phyloP scores from a whole-genome alignment of 305 asterid genomes.

The Fraxinus floribunda region DNA sequence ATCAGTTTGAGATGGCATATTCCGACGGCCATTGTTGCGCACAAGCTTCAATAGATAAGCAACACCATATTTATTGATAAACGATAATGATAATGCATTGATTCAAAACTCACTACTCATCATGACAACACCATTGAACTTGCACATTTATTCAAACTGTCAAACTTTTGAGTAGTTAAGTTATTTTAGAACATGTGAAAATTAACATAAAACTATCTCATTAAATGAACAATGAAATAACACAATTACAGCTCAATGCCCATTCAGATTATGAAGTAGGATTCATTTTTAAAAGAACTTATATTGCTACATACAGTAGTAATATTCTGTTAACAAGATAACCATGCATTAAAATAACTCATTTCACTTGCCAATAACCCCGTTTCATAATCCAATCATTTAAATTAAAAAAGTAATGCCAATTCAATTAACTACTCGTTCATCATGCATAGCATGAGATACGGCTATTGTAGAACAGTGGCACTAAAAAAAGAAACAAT shows the following conservation, averaged over 20 bases:
- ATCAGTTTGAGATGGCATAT: constrained; percentile 92
- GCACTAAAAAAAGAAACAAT: neutral
- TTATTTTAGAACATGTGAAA: neutral
- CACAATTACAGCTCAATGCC: neutral
- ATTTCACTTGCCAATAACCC: neutral
- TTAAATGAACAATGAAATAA: neutral
- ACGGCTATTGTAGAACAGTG: neutral
- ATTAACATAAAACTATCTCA: neutral
- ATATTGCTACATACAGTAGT: neutral
- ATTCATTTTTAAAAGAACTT: neutral
- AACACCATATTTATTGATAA: constrained; percentile 6
- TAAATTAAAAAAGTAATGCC: constrained; percentile 17
- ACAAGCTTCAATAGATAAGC: constrained; percentile 61
- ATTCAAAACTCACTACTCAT: neutral
- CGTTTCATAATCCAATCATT: neutral
- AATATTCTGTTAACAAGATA: neutral
- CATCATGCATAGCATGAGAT: neutral
- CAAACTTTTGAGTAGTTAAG: neutral
- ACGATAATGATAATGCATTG: neutral
- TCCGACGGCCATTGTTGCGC: constrained; percentile 83
- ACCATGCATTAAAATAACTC: neutral
- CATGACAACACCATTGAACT: neutral
- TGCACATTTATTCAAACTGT: neutral
- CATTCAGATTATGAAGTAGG: neutral
- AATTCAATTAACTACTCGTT: neutral